These are phyloP conservation scores for Lentinula sp. DNA, from an alignment of 768 basidiomycete genomes.

Conservation along the genomic window DNA sequence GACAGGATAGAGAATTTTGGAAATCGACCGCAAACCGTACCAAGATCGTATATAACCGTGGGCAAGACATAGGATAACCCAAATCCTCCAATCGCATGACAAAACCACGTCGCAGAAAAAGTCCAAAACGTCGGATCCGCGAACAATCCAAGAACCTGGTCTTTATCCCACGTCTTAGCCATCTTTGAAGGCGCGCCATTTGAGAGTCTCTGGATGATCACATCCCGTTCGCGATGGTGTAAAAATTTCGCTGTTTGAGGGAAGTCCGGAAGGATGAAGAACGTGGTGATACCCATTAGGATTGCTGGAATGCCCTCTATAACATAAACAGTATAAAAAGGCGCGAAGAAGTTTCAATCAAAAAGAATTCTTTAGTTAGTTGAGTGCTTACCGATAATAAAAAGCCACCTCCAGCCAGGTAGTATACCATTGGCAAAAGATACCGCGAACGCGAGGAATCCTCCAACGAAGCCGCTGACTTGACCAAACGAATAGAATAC, in stretches of 20 bases:
- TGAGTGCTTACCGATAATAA: conserved; percentile 21
- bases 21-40: background rate
- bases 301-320: conserved; percentile 16
- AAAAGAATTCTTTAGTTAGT: background rate
- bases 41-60: conserved; percentile 17
- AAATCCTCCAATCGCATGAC: conserved; percentile 14
- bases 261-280: conserved; percentile 30
- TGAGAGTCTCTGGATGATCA: conserved; percentile 23
- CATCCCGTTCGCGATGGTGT: conserved; percentile 24
- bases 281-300: conserved; percentile 14
- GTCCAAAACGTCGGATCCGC: conserved; percentile 14
- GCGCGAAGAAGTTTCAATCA: conserved; percentile 2
- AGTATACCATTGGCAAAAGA: conserved; percentile 13
- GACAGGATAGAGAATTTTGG: background rate
- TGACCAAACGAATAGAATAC: conserved; percentile 15
- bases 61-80: conserved; percentile 15
- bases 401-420: conserved; percentile 21
- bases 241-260: conserved; percentile 35
- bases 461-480: conserved; percentile 16
- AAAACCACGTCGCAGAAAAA: conserved; percentile 16
- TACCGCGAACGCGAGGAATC: conserved; percentile 16
- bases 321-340: background rate
- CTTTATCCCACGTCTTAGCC: conserved; percentile 10
- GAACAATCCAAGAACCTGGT: conserved; percentile 9
- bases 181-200: conserved; percentile 12